Evolutionary conservation across 2,329 filamentous ascomycete species (phyloP).

Genomic region (Rutstroemia sp.): DNA sequence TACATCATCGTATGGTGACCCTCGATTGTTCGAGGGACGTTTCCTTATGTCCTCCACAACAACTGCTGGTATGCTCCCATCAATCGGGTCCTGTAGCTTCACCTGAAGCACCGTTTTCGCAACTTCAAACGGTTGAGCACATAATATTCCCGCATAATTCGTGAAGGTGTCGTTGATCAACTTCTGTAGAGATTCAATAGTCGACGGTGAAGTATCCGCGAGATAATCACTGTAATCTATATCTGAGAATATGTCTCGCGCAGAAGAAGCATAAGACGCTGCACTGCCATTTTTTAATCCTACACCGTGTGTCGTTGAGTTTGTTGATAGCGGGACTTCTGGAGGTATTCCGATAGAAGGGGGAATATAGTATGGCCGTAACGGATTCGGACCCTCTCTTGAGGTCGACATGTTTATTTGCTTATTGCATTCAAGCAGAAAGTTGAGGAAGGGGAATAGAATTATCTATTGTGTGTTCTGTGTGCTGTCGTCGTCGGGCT

Average conservation of each 20-base stretch:
- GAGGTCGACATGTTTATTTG: constrained; percentile 36
- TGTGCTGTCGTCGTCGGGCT: not conserved
- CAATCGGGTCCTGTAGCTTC: constrained; percentile 40
- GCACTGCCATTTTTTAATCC: constrained; percentile 30
- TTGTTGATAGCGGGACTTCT: constrained; percentile 32
- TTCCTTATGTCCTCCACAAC: constrained; percentile 11
- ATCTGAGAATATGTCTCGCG: constrained; percentile 81
- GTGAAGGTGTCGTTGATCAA: constrained; percentile 79
- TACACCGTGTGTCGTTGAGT: constrained; percentile 23
- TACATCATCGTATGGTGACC: constrained; percentile 24
- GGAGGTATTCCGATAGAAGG: constrained; percentile 56
- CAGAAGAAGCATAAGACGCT: constrained; percentile 54
- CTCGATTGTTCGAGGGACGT: constrained; percentile 15
- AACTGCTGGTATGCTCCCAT: constrained; percentile 13
- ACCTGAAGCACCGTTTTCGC: constrained; percentile 90
- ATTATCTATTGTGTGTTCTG: not conserved
- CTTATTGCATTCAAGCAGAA: constrained; percentile 6
- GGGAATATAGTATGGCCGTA: constrained; percentile 55
- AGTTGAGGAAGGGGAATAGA: not conserved
- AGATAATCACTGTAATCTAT: constrained; percentile 89
- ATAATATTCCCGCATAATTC: constrained; percentile 83
- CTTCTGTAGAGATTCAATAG: constrained; percentile 66
- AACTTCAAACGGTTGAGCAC: constrained; percentile 94
- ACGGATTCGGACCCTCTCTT: constrained; percentile 47
- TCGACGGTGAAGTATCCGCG: constrained; percentile 66